Conservation (phyloP, 2,329 filamentous ascomycete species). For the Phaeosphaeriaceae sp. region DNA sequence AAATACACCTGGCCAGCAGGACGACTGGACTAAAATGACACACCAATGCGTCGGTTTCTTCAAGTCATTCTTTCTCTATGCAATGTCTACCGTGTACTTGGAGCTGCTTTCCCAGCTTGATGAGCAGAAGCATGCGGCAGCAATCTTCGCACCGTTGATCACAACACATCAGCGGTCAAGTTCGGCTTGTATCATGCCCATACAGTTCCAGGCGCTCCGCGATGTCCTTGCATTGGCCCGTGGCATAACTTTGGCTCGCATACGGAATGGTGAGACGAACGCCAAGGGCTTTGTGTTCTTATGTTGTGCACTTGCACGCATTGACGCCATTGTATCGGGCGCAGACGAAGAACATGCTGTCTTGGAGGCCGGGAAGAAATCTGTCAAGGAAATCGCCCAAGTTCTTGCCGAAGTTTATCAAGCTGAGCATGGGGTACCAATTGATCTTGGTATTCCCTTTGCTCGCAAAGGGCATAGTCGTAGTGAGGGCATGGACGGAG, state of each 20-base stretch:
- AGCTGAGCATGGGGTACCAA: conserved; percentile 28
- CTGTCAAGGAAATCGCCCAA: conserved; percentile 13
- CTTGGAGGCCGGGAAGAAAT: conserved; percentile 23
- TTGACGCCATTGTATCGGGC: conserved; percentile 28
- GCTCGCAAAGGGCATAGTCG: conserved; percentile 15
- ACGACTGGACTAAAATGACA: conserved; percentile 31
- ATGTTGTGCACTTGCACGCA: conserved; percentile 25
- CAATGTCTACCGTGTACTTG: conserved; percentile 28
- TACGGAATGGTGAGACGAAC: conserved; percentile 35
- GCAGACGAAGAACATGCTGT: conserved; percentile 24
- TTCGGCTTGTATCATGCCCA: conserved; percentile 5
- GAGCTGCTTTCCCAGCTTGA: conserved; percentile 32
- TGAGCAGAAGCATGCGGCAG: conserved; percentile 14
- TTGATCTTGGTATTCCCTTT: conserved; percentile 18
- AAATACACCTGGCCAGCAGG: conserved; percentile 11
- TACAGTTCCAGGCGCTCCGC: conserved; percentile 20
- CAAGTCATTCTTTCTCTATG: conserved; percentile 32
- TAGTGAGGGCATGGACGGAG: conserved; percentile 16
- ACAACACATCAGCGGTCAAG: conserved; percentile 1
- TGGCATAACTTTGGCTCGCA: conserved; percentile 13
- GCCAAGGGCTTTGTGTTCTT: conserved; percentile 31
- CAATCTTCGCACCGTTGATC: conserved; percentile 14
- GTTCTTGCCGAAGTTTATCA: conserved; percentile 26
- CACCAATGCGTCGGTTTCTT: conserved; percentile 31
- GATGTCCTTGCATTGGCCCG: conserved; percentile 13